A percentile compares a stretch with the other conserved stretches of the same genome.
Evolutionary conservation across 179 eudicot species (phyloP).

Genomic region (Sideroxylon spinosum): DNA sequence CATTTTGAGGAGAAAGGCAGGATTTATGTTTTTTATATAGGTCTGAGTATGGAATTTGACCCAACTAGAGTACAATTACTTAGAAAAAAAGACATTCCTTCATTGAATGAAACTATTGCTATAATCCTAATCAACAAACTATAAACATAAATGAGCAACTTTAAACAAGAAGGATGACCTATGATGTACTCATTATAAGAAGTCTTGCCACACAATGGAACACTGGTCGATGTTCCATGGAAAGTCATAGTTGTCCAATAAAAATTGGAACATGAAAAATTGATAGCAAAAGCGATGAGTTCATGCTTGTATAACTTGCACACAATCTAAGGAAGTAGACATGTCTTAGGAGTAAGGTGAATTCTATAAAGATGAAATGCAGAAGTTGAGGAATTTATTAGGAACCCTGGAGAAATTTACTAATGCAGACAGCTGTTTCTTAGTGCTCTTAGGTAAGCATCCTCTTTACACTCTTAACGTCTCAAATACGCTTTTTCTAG

Average conservation of each 20-base stretch:
- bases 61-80: background rate
- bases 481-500: too few species aligned
- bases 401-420: background rate
- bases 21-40: background rate
- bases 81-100: too few species aligned
- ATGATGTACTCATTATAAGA: background rate
- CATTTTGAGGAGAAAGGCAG: background rate
- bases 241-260: background rate
- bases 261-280: background rate
- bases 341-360: background rate
- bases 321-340: background rate
- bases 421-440: too few species aligned
- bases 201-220: background rate
- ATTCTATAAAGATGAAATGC: background rate
- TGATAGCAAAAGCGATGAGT: background rate
- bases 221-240: too few species aligned
- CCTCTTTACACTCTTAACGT: too few species aligned
- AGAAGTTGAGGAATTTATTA: background rate
- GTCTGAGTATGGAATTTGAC: background rate
- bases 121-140: too few species aligned
- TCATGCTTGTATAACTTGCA: background rate
- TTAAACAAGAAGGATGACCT: too few species aligned
- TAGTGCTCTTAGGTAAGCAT: too few species aligned
- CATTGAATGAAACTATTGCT: too few species aligned
- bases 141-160: too few species aligned